These are phyloP conservation scores for Fusarium tjaetaba DNA, from an alignment of 2,329 filamentous ascomycete genomes.

Conservation along the genomic window DNA sequence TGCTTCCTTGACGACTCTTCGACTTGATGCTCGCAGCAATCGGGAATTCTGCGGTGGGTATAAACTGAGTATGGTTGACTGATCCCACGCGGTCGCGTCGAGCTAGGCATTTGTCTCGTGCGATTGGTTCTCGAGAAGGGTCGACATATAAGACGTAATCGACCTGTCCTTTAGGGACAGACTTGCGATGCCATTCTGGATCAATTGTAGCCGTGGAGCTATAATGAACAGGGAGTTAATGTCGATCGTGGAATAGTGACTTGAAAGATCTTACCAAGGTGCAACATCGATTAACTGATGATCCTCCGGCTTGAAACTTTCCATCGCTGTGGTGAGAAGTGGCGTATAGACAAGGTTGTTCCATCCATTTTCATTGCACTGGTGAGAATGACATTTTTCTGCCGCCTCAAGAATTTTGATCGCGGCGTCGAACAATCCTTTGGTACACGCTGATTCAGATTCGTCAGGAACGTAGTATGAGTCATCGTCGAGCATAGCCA, in stretches of 20 bases:
- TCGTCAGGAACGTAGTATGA: background rate
- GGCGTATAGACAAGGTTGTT: background rate
- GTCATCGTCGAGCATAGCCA: background rate
- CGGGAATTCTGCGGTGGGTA: background rate
- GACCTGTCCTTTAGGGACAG: background rate
- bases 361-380: background rate
- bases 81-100: rapidly evolving
- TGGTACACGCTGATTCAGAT: background rate
- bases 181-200: background rate
- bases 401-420: background rate
- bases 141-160: background rate
- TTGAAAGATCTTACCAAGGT: background rate
- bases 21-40: background rate
- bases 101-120: background rate
- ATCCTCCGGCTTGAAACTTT: background rate
- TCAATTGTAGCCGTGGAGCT: background rate
- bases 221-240: background rate
- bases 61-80: background rate
- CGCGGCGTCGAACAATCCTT: background rate
- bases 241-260: background rate
- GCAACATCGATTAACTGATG: background rate
- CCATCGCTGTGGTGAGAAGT: background rate
- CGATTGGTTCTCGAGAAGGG: too few species aligned
- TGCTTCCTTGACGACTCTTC: background rate
- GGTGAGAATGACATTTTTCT: background rate